Evolutionary conservation across 2,329 filamentous ascomycete genomes (phyloP).

Genomic region (Aureobasidium zeae): DNA sequence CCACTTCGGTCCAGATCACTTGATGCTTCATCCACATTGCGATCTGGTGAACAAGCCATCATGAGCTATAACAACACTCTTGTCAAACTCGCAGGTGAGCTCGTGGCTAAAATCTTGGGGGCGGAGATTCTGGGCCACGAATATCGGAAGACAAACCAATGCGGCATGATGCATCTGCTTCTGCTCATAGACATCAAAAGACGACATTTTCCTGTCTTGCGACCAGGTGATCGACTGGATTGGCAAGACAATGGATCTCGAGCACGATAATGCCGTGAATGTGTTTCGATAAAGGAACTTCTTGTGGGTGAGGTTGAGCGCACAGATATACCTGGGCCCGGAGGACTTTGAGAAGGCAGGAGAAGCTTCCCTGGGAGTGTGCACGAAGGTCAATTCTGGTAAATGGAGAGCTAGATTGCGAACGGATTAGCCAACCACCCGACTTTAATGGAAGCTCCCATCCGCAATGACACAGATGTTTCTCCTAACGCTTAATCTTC

Average conservation of each 20-base stretch:
- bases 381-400: background rate
- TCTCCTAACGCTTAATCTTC: too few species aligned
- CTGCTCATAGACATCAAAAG: slow-evolving; percentile 51
- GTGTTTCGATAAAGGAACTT: slow-evolving; percentile 50
- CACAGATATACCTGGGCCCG: slow-evolving; percentile 74
- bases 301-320: slow-evolving; percentile 66
- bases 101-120: slow-evolving; percentile 53
- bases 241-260: slow-evolving; percentile 34
- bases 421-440: too few species aligned
- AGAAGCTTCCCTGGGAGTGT: background rate
- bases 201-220: slow-evolving; percentile 25
- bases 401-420: too few species aligned
- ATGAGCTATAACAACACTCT: slow-evolving; percentile 53
- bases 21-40: too few species aligned
- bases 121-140: slow-evolving; percentile 65
- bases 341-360: slow-evolving; percentile 67
- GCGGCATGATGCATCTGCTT: slow-evolving; percentile 63
- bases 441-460: too few species aligned
- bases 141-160: slow-evolving; percentile 52
- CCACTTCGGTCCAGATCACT: too few species aligned
- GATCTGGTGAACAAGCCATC: slow-evolving; percentile 60
- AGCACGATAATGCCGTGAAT: slow-evolving; percentile 65
- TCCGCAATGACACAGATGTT: too few species aligned
- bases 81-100: slow-evolving; percentile 52
- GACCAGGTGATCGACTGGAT: slow-evolving; percentile 35